Evolutionary conservation across 805 yeast genomes (phyloP), one percentile per base, ranked within the genome.

Genomic region (Kuraishia piskuri): DNA sequence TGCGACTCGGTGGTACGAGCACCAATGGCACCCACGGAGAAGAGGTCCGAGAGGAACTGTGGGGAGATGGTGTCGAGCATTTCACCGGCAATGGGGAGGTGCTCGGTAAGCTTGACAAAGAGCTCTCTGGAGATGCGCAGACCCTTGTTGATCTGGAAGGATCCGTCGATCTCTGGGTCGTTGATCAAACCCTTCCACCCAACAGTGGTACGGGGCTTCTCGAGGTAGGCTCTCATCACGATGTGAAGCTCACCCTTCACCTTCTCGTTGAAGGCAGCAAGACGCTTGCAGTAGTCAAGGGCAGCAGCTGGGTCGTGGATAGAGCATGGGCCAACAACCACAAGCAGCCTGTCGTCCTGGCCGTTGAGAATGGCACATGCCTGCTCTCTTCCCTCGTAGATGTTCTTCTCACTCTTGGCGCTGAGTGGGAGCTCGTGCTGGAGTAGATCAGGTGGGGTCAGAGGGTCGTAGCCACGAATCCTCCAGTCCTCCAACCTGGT

Each of bases 1-100:
- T 92, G 99, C 48, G 97, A 92, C 75, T 92, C 99, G 50, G 99
- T 92, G 55, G 99, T 92, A 77, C 99, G 86, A 54, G 99, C 99
- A 67, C 99, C 99, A 72, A 92, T 91, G 56, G 99, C 99, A 65
- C 99, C 99, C 61, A 92, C 83, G 36, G 96, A 86, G 59, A 92
- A 78, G 62, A 91, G 78, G 69, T 94, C 99, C 23, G 92, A 84
- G 60, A 92, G 79, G 79, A 80, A 92, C 78, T 92, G 99, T 20
- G 99, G 99, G 36, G 96, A 88, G 58, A 92, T 92, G 56, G 98
- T 94, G 71, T 92, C 99, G 70, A 92, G 82, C 99, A 92, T 94
- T 74, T 92, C 99, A 48, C 94, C 86, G 52, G 96, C 99, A 64
- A 92, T 92, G 53, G 99, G 98, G 54, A 92, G 69, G 55, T 90